phyloP scores from a whole-genome alignment of 2,329 filamentous ascomycete species.

The Thielaviopsis musarum region DNA sequence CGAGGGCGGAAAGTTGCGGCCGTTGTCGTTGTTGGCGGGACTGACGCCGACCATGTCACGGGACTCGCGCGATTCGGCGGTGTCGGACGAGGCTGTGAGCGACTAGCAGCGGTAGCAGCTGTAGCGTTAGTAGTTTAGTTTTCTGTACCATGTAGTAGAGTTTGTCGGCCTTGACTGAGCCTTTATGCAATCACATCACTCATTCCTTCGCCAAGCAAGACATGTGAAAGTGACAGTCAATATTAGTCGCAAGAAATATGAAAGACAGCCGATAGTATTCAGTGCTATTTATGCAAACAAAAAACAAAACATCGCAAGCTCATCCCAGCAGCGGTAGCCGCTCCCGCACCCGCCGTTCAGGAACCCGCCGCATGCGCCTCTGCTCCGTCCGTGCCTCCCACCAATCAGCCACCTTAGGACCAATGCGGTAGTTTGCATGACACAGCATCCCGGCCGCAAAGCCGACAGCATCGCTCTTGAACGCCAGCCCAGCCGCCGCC shows the following conservation, averaged over 20 bases:
- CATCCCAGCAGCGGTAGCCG: slow-evolving; percentile 17
- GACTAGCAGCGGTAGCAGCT: slow-evolving; percentile 16
- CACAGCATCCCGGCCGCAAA: slow-evolving; percentile 71
- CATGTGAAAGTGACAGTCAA: no score
- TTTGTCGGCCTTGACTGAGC: slow-evolving; percentile 1
- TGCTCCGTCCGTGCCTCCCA: slow-evolving; percentile 14
- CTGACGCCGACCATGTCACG: slow-evolving; percentile 3
- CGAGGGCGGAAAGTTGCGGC: slow-evolving; percentile 16
- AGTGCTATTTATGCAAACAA: no score
- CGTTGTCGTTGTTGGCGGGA: slow-evolving; percentile 4
- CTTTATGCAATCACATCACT: not conserved
- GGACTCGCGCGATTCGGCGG: slow-evolving; percentile 1
- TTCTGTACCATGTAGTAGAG: no score
- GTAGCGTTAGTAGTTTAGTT: not conserved
- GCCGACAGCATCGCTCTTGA: slow-evolving; percentile 78
- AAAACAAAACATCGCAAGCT: not conserved
- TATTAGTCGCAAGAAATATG: not conserved
- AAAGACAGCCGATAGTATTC: no score
- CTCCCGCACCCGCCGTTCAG: slow-evolving; percentile 16
- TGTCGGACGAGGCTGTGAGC: slow-evolving; percentile 24
- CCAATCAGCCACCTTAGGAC: slow-evolving; percentile 26
- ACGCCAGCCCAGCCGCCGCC: slow-evolving; percentile 63
- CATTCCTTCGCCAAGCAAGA: no score
- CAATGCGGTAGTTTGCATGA: slow-evolving; percentile 46
- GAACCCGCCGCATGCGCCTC: slow-evolving; percentile 8